Evolutionary conservation across 2,329 filamentous ascomycete species (phyloP).

Genomic region (Exutisphaerella laricina): DNA sequence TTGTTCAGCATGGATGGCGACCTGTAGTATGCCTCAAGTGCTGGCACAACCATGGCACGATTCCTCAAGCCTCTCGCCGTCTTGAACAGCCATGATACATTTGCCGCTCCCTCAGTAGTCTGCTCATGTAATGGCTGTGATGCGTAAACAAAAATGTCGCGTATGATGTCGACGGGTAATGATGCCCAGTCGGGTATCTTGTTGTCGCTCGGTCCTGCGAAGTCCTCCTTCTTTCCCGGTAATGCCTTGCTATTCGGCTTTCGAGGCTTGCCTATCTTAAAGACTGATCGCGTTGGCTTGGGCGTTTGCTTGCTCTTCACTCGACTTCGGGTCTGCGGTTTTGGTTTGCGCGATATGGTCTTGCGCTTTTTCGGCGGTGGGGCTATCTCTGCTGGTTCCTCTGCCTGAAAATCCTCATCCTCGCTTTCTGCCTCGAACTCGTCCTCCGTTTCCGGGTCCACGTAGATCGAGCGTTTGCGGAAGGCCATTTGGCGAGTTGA

Average conservation of each 20-base stretch:
- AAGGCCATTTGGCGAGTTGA: conserved; percentile 30
- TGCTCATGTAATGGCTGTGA: conserved; percentile 25
- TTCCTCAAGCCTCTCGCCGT: conserved; percentile 28
- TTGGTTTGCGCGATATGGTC: conserved; percentile 11
- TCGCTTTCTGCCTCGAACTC: conserved; percentile 29
- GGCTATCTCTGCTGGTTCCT: conserved; percentile 8
- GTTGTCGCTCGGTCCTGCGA: conserved; percentile 31
- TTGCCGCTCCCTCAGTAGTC: conserved; percentile 20
- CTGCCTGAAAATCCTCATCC: conserved; percentile 16
- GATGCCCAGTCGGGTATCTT: conserved; percentile 32
- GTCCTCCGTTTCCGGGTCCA: conserved; percentile 35
- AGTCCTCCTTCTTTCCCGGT: conserved; percentile 20
- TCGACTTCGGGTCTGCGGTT: conserved; percentile 26
- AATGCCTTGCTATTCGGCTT: conserved; percentile 20
- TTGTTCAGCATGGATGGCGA: conserved; percentile 29
- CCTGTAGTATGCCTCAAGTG: conserved; percentile 35
- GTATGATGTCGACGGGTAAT: conserved; percentile 32
- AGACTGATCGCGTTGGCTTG: conserved; percentile 13
- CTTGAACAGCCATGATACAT: conserved; percentile 31
- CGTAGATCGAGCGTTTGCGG: conserved; percentile 32
- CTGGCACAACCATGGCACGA: conserved; percentile 32
- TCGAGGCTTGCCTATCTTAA: conserved; percentile 22
- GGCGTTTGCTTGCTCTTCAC: conserved; percentile 15
- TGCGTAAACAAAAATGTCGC: conserved; percentile 33
- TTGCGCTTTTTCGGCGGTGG: conserved; percentile 23